Evolutionary conservation across 805 yeast species (phyloP).

Genomic region (Sporopachydermia quercuum): DNA sequence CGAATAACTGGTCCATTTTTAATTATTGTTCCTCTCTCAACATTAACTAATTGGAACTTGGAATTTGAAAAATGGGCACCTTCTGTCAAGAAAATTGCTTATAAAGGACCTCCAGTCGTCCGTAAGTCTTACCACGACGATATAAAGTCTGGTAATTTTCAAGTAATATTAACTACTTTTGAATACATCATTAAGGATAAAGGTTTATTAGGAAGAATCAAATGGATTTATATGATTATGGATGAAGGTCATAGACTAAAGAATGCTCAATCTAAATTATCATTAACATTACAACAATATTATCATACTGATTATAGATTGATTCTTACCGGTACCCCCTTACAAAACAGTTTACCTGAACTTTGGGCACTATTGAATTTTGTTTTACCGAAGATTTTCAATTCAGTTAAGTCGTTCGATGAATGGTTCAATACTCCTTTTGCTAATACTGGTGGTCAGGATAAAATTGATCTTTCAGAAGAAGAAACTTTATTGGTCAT

Average conservation of each 20-base stretch:
- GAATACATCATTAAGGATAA: constrained; percentile 73
- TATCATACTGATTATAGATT: constrained; percentile 65
- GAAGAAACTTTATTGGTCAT: constrained; percentile 75
- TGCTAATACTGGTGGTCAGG: constrained; percentile 74
- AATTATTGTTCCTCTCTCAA: constrained; percentile 72
- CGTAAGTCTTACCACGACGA: constrained; percentile 53
- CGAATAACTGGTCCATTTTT: constrained; percentile 54
- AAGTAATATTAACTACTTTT: constrained; percentile 64
- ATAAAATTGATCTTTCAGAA: constrained; percentile 66
- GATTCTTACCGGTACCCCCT: constrained; percentile 78
- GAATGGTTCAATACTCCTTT: constrained; percentile 88
- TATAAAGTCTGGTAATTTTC: constrained; percentile 54
- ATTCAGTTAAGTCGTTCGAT: constrained; percentile 73
- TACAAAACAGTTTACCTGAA: constrained; percentile 70
- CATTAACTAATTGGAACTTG: constrained; percentile 72
- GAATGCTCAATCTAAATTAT: constrained; percentile 59
- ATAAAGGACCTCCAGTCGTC: constrained; percentile 64
- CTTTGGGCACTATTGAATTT: constrained; percentile 75
- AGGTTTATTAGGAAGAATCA: constrained; percentile 49
- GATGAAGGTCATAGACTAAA: constrained; percentile 90
- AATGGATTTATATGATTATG: constrained; percentile 77
- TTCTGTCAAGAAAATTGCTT: constrained; percentile 50
- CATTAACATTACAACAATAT: constrained; percentile 53
- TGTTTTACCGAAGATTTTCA: constrained; percentile 72
- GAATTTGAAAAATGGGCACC: constrained; percentile 90